Base-by-base conservation (phyloP, 2,329 filamentous ascomycete species). In the Tolypocladium capitatum region DNA sequence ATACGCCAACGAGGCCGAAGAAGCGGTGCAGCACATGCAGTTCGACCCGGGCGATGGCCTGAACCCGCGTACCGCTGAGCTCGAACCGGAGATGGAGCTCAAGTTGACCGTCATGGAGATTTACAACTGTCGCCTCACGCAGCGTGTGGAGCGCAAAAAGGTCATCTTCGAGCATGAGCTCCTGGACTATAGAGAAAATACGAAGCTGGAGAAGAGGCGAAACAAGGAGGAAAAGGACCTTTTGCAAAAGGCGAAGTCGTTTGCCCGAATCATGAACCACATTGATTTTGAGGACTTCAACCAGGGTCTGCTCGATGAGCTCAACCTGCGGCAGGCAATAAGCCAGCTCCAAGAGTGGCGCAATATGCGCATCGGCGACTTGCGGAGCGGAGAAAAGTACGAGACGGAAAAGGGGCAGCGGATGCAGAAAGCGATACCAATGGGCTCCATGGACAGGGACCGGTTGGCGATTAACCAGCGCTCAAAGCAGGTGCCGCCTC, bases 61-160 rank as follows among this genome's bases (percentile, higher is more conserved):
- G 55, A 94, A 95, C 59, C 82, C 85, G 1, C 71, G 75, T 3
- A 95, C 89, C 0, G 85, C 86, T 51, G 84, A 94, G 60, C 73
- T 94, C 49, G 92, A 98, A 58, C 89, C 92, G 0, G 92, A 98
- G 65, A 94, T 95, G 76, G 90, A 96, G 54, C 76, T 98, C 42
- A 98, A 98, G 73, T 81, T 97, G 69, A 95, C 89, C 0, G 89
- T 98, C 20, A 96, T 98, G 81, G 89, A 95, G 55, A 94, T 98
- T 45, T 98, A 98, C 72, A 98, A 98, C 61, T 84, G 85, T 49
- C 81, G 90, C 5, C 70, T 98, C 18, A 95, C 90, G 2, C 85
- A 90, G 49, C 82, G 92, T 55, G 91, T 91, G 7, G 91, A 97
- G 59, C 78, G 92, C 42, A 98, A 98, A 68, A 94, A 92, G 69